Evolutionary conservation across 257 asterid genomes (phyloP), one percentile per base, ranked within the genome.

Genomic region (Echium plantagineum): DNA sequence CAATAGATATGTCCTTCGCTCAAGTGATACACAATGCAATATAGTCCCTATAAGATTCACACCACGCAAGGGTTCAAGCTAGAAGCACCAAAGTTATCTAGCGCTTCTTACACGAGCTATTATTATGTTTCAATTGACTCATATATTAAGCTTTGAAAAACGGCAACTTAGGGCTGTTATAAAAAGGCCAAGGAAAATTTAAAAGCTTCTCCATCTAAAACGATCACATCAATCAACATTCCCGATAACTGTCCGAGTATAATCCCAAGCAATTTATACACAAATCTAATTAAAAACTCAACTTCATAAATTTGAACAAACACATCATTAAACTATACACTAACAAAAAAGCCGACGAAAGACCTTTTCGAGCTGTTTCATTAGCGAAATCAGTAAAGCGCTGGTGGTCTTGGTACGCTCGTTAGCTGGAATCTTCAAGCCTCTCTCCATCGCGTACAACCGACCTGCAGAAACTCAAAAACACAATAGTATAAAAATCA

Each of bases 391-490:
- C 57, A 93, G 97, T 64, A 93, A 73, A 17, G 91, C 64, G 69
- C 71, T 83, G 61, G 95, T 89, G 62, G 80, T 89, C 71, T 89
- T 89, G 12, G 98, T 89, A 46, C 97, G 94, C 69, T 79, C 89
- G 53, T 69, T 78, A 67, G 81, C 81, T 8, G 98, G 96, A 80
- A 93, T 82, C 83, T 54, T 78, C 72, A 93, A 63, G 16, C 99
- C 99, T 70, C 87, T 85, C 63, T 93, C 99, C 99, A 93, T 89
- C 52, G 94, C 99, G 72, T 93, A 89, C 81, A 93, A 75, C 65
- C 99, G 86, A 79, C 97, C 97, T 93, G 77, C 56, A 42, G 52
- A 52, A 60, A 2, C 56, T 22, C n/a, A 13, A 56, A 9, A 3
- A 18, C 10, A 42, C 8, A 8, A 42, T 42, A 5, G 10, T 9